A percentile compares a stretch with the other conserved stretches of the same genome.
phyloP scores from a whole-genome alignment of 768 basidiomycete genomes.

The Amanita pseudoporphyria region DNA sequence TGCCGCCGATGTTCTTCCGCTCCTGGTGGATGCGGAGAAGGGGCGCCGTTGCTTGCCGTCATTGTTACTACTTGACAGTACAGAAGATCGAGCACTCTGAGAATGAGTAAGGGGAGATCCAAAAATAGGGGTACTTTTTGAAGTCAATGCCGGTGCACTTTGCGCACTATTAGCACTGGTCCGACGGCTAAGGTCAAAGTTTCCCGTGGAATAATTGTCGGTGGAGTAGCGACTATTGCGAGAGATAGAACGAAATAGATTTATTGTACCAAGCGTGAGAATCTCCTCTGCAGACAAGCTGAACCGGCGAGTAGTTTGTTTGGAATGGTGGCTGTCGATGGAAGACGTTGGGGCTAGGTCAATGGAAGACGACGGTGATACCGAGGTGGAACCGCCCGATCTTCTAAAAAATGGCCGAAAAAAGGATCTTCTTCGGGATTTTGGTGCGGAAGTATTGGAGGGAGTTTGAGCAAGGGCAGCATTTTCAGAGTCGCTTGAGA shows the following conservation, averaged over 20 bases:
- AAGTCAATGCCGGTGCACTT: conserved; percentile 5
- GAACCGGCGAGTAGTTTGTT: conserved; percentile 14
- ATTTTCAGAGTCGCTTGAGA: conserved; percentile 17
- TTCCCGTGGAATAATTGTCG: conserved; percentile 10
- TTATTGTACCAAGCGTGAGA: conserved; percentile 27
- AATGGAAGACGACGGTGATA: conserved; percentile 21
- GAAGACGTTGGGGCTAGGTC: conserved; percentile 31
- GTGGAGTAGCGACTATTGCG: conserved; percentile 11
- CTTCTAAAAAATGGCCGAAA: conserved; percentile 17
- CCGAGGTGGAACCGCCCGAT: conserved; percentile 15
- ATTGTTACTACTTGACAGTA: conserved; percentile 3
- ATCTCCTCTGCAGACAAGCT: conserved; percentile 24
- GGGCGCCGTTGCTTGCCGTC: conserved; percentile 3
- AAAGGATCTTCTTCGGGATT: conserved; percentile 15
- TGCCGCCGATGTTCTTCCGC: conserved; percentile 7
- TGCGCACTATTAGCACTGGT: conserved; percentile 14
- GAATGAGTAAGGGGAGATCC: conserved; percentile 24
- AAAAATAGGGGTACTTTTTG: conserved; percentile 11
- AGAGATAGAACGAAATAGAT: conserved; percentile 28
- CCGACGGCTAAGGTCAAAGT: conserved; percentile 24
- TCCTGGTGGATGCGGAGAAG: conserved; percentile 8
- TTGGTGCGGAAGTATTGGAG: conserved; percentile 12
- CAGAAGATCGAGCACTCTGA: conserved; percentile 20
- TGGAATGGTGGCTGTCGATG: conserved; percentile 17
- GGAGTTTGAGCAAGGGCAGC: conserved; percentile 5